Evolutionary conservation across 352 stramenopile species (phyloP).

Genomic region (Phytophthora niederhauseri): DNA sequence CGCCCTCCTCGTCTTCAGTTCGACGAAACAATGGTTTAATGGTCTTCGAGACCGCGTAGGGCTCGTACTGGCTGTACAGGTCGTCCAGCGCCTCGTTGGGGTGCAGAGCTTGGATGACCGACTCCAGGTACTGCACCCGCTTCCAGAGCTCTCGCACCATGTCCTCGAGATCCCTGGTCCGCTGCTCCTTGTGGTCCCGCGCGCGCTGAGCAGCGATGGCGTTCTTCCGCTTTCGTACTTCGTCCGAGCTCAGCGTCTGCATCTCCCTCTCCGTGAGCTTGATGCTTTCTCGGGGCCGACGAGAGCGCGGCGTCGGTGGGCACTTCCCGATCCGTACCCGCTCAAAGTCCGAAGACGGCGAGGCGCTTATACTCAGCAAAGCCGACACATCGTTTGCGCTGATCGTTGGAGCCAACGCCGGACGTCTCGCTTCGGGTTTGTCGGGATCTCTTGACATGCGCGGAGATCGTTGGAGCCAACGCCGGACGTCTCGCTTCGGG

Average conservation of each 20-base stretch:
- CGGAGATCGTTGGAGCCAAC: conserved; percentile 26
- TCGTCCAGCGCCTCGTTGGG: conserved; percentile 37
- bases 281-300: conserved; percentile 47
- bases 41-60: conserved; percentile 38
- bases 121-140: conserved; percentile 65
- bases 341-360: conserved; percentile 19
- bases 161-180: conserved; percentile 60
- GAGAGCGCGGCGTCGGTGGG: conserved; percentile 29
- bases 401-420: conserved; percentile 24
- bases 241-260: conserved; percentile 45
- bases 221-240: conserved; percentile 77
- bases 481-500: conserved; percentile 18
- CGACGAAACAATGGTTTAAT: conserved; percentile 25
- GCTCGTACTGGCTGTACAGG: conserved; percentile 52
- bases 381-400: conserved; percentile 31
- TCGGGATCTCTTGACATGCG: conserved; percentile 22
- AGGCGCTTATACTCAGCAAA: conserved; percentile 26
- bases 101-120: conserved; percentile 40
- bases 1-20: conserved; percentile 1
- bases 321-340: conserved; percentile 32
- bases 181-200: conserved; percentile 61
- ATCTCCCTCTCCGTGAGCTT: conserved; percentile 53
- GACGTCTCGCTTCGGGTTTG: conserved; percentile 16
- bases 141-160: conserved; percentile 64
- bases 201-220: conserved; percentile 63